phyloP scores from a whole-genome alignment of 1,284 basidiomycete species.

The Ceratobasidium sp. region DNA sequence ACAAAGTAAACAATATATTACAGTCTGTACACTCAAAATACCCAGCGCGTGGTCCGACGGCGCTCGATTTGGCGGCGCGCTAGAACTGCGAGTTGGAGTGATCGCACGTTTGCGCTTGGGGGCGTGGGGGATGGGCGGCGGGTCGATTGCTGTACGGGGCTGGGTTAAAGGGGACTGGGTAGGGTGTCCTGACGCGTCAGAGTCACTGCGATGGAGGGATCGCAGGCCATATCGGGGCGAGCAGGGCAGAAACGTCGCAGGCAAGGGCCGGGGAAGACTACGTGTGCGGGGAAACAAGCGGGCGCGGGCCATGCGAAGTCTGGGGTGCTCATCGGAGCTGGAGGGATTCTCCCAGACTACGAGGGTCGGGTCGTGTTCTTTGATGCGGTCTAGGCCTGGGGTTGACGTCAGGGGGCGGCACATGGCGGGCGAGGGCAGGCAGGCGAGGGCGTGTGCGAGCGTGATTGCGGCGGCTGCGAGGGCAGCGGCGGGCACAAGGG shows the following conservation, averaged over 20 bases:
- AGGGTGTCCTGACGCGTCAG: slow-evolving; percentile 15
- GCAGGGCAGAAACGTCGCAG: background rate
- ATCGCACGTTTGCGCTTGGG: background rate
- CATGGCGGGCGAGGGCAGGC: background rate
- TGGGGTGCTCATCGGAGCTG: slow-evolving; percentile 25
- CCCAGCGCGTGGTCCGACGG: background rate
- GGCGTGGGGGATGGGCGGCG: background rate
- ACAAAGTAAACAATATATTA: background rate
- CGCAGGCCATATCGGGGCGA: background rate
- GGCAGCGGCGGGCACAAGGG: background rate
- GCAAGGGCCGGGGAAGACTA: background rate
- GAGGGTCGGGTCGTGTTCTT: slow-evolving; percentile 5
- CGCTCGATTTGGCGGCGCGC: slow-evolving; percentile 12
- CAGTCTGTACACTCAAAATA: slow-evolving; percentile 22
- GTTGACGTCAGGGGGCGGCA: slow-evolving; percentile 16
- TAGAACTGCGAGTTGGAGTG: background rate
- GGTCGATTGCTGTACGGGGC: background rate
- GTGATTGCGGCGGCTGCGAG: background rate
- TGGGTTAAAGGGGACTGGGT: slow-evolving; percentile 10
- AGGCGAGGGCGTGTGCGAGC: background rate
- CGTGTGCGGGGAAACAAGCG: slow-evolving; percentile 25
- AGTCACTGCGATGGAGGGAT: background rate
- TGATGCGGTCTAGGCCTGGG: slow-evolving; percentile 13
- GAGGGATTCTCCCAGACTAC: background rate
- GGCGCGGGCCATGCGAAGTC: background rate